Conservation (phyloP, 2,329 filamentous ascomycete species). For the Fusarium newnesense region DNA sequence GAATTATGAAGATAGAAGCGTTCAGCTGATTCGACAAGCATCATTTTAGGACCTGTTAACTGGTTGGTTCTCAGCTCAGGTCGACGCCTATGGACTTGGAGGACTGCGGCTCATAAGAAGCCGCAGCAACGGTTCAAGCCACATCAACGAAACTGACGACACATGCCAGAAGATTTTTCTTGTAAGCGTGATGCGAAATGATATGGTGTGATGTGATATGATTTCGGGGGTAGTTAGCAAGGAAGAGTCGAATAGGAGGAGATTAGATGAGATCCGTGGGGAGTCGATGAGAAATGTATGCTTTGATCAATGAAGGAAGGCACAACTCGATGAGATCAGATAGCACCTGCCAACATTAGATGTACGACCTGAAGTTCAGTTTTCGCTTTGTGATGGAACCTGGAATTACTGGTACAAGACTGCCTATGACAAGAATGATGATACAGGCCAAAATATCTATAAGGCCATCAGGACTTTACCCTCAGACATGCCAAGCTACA, state of each 20-base stretch:
- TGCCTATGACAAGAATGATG: background rate
- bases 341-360: background rate
- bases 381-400: background rate
- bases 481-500: background rate
- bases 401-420: background rate
- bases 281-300: background rate
- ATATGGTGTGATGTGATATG: background rate
- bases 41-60: background rate
- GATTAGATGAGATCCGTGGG: constrained; percentile 10
- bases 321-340: background rate
- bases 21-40: background rate
- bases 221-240: background rate
- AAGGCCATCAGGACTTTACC: background rate
- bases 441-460: background rate
- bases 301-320: background rate
- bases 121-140: constrained; percentile 8
- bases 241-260: constrained; percentile 11
- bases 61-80: background rate
- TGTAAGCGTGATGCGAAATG: constrained; percentile 3
- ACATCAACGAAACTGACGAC: constrained; percentile 11
- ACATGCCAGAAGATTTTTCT: background rate
- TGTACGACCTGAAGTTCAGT: background rate
- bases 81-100: background rate
- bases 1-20: background rate
- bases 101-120: constrained; percentile 13